phyloP scores from a whole-genome alignment of 1,284 basidiomycete species.

The Polyporus tsugae region DNA sequence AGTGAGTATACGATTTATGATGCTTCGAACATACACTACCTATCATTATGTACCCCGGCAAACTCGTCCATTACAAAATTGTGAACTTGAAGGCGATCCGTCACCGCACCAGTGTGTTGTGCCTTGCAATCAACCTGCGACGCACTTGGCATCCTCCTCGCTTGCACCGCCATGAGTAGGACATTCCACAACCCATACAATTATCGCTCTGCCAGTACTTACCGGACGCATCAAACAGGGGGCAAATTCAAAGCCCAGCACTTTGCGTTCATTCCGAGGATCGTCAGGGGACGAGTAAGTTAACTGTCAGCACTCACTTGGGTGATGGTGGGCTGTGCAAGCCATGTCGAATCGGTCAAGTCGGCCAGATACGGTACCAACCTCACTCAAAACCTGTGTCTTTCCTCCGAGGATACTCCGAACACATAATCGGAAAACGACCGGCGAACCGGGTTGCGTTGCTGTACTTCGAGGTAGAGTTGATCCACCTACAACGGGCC shows the following conservation, averaged over 20 bases:
- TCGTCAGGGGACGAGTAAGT: not conserved
- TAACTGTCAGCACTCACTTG: not conserved
- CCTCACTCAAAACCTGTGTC: not conserved
- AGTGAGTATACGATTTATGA: not conserved
- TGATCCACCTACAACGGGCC: not conserved
- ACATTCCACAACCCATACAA: too few species aligned
- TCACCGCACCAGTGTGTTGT: not conserved
- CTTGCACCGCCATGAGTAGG: not conserved
- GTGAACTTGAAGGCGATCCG: not conserved
- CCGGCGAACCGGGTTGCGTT: not conserved
- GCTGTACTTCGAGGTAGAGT: not conserved
- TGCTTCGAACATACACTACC: not conserved
- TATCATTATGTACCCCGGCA: not conserved
- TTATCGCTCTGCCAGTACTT: not conserved
- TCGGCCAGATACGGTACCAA: not conserved
- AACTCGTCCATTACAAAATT: not conserved
- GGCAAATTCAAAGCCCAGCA: not conserved
- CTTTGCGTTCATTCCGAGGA: not conserved
- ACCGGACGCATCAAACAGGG: not conserved
- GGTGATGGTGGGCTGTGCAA: not conserved
- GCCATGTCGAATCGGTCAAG: not conserved
- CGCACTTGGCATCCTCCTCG: not conserved
- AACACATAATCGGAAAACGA: not conserved
- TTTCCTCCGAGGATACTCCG: not conserved
- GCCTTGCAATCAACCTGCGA: slow-evolving; percentile 1